A percentile compares a stretch with the other conserved stretches of the same genome.
These are phyloP conservation scores for Pseudogymnoascus sp. DNA, from an alignment of 2,329 filamentous ascomycete species.

Conservation along the genomic window DNA sequence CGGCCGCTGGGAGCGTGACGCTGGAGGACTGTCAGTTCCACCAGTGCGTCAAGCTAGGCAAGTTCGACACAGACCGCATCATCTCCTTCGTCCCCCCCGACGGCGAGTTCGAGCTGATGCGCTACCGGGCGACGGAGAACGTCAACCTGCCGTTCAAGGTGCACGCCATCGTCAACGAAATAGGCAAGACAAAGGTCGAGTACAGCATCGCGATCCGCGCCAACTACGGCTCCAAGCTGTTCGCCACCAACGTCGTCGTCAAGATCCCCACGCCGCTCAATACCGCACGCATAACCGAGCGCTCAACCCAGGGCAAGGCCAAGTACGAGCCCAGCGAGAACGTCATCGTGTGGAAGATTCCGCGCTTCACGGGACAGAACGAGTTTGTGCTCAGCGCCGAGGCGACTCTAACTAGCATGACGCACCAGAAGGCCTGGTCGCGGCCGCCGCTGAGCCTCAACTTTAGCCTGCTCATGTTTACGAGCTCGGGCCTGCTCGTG, in stretches of 20 bases:
- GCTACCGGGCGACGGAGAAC: slow-evolving; percentile 95
- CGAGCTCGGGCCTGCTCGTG: slow-evolving; percentile 84
- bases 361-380: slow-evolving; percentile 94
- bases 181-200: slow-evolving; percentile 95
- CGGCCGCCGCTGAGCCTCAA: slow-evolving; percentile 84
- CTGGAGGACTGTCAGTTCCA: slow-evolving; percentile 98
- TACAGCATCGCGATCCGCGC: slow-evolving; percentile 97
- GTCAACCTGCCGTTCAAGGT: slow-evolving; percentile 99
- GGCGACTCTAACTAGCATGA: slow-evolving; percentile 91
- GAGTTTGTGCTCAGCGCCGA: slow-evolving; percentile 94
- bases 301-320: slow-evolving; percentile 91
- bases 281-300: slow-evolving; percentile 86
- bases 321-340: slow-evolving; percentile 99
- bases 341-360: slow-evolving; percentile 98
- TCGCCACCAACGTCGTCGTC: slow-evolving; percentile 92
- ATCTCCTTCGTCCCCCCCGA: slow-evolving; percentile 96
- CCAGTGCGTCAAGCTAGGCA: slow-evolving; percentile 94
- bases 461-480: slow-evolving; percentile 97
- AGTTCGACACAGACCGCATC: slow-evolving; percentile 93
- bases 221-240: slow-evolving; percentile 93
- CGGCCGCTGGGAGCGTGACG: slow-evolving; percentile 89
- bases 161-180: slow-evolving; percentile 95
- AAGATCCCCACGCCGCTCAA: slow-evolving; percentile 94
- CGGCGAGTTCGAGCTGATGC: slow-evolving; percentile 97
- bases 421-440: slow-evolving; percentile 95